phyloP scores from a whole-genome alignment of 2,329 filamentous ascomycete genomes.

The Dothistroma septosporum region DNA sequence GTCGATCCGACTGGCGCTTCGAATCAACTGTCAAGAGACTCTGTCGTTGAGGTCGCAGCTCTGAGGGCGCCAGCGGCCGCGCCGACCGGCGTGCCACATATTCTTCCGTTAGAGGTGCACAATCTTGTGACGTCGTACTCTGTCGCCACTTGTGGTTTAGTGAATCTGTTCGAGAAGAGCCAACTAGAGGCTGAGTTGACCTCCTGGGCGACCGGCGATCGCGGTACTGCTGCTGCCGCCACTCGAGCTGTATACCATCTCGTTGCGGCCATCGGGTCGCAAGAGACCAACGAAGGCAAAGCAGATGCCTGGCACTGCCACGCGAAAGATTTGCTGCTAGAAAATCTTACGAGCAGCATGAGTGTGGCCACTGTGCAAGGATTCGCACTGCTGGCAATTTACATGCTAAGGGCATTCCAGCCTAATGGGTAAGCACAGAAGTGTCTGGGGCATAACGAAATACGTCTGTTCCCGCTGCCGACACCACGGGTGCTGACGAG shows the following conservation, averaged over 20 bases:
- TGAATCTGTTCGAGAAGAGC: slow-evolving; percentile 46
- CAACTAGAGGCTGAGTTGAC: slow-evolving; percentile 32
- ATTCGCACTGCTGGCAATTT: slow-evolving; percentile 50
- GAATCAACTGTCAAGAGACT: slow-evolving; percentile 18
- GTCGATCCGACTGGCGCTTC: slow-evolving; percentile 38
- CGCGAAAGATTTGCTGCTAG: slow-evolving; percentile 44
- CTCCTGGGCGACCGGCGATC: slow-evolving; percentile 25
- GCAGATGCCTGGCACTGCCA: slow-evolving; percentile 48
- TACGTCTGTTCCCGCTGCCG: too few relatives aligned
- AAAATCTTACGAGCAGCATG: slow-evolving; percentile 47
- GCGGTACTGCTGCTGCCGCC: slow-evolving; percentile 34
- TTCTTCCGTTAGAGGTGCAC: slow-evolving; percentile 40
- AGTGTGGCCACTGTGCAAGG: slow-evolving; percentile 51
- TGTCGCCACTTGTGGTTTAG: slow-evolving; percentile 46
- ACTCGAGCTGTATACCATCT: slow-evolving; percentile 49
- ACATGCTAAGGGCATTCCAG: slow-evolving; percentile 50
- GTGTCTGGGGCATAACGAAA: too few relatives aligned
- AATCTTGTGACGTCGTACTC: slow-evolving; percentile 42
- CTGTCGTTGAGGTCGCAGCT: slow-evolving; percentile 22
- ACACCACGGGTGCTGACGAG: too few relatives aligned
- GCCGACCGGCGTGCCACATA: slow-evolving; percentile 14
- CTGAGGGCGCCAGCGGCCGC: background rate
- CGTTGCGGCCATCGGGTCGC: slow-evolving; percentile 49
- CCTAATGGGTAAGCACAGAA: slow-evolving; percentile 38
- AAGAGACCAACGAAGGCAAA: slow-evolving; percentile 40